Evolutionary conservation across 2,329 filamentous ascomycete species (phyloP).

Genomic region (Aspergillus sojae): DNA sequence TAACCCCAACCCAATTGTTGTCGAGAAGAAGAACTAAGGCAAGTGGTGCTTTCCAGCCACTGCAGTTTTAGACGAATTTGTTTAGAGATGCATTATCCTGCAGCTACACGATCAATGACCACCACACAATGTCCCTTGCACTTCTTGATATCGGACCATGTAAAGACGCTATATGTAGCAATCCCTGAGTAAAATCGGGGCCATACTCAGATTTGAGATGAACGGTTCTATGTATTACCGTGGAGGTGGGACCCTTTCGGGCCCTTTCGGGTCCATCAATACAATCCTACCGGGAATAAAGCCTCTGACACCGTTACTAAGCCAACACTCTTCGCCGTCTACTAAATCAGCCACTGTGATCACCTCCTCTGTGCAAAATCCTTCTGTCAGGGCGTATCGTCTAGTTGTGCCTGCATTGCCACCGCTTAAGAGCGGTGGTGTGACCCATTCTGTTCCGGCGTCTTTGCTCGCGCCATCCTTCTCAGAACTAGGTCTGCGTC

Average conservation of each 20-base stretch:
- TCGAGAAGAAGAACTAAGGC: slow-evolving; percentile 3
- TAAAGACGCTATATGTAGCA: neutral
- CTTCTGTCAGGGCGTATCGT: slow-evolving; percentile 75
- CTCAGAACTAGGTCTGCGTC: slow-evolving; percentile 34
- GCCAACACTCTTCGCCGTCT: slow-evolving; percentile 78
- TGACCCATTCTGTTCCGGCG: slow-evolving; percentile 68
- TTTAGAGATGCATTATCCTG: slow-evolving; percentile 1
- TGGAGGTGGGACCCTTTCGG: neutral
- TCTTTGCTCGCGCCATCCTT: neutral
- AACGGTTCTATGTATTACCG: neutral
- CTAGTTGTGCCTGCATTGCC: slow-evolving; percentile 83
- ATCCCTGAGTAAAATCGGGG: no score
- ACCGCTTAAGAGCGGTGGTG: slow-evolving; percentile 74
- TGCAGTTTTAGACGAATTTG: neutral
- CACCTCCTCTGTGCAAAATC: slow-evolving; percentile 67
- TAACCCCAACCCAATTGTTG: slow-evolving; percentile 50
- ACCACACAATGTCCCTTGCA: neutral
- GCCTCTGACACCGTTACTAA: slow-evolving; percentile 85
- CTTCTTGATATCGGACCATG: no score
- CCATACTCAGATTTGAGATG: neutral
- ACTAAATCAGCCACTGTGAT: slow-evolving; percentile 63
- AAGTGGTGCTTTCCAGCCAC: neutral
- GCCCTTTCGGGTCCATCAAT: slow-evolving; percentile 3
- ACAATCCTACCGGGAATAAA: slow-evolving; percentile 58
- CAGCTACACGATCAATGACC: slow-evolving; percentile 1